phyloP scores from a whole-genome alignment of 345 rosid species.

The Hypericum androsaemum region DNA sequence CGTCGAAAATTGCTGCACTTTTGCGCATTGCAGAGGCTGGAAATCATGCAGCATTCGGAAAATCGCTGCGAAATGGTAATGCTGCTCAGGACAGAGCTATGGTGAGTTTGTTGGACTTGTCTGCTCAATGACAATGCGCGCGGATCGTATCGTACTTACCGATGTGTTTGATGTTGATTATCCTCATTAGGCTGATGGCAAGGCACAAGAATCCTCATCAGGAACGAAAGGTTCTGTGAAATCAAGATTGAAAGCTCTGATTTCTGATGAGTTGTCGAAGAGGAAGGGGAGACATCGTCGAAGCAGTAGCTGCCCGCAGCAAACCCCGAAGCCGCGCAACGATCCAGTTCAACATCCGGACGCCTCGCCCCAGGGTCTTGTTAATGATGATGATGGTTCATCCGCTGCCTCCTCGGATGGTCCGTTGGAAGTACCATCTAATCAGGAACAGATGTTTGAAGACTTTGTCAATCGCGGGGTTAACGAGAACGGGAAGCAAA shows the following conservation, averaged over 20 bases:
- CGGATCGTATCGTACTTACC: too few species aligned
- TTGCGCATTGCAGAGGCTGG: constrained; percentile 29
- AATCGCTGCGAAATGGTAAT: constrained; percentile 2
- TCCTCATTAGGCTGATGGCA: constrained; percentile 31
- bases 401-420: constrained; percentile 18
- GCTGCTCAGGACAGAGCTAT: constrained; percentile 3
- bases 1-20: too few species aligned
- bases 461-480: constrained; percentile 8
- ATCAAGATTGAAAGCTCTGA: constrained; percentile 49
- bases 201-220: constrained; percentile 17
- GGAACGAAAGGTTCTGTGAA: constrained; percentile 40
- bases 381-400: constrained; percentile 12
- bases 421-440: constrained; percentile 20
- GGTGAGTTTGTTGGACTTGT: constrained; percentile 17
- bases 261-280: constrained; percentile 43
- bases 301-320: constrained; percentile 39
- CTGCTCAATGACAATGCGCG: too few species aligned
- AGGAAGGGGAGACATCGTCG: constrained; percentile 46
- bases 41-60: constrained; percentile 9
- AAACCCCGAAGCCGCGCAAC: constrained; percentile 15
- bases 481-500: constrained; percentile 25
- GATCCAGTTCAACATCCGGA: constrained; percentile 19
- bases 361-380: constrained; percentile 13
- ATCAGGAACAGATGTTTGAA: constrained; percentile 19
- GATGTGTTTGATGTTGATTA: not conserved